phyloP scores from a whole-genome alignment of 345 rosid genomes.

The Salix brachista region DNA sequence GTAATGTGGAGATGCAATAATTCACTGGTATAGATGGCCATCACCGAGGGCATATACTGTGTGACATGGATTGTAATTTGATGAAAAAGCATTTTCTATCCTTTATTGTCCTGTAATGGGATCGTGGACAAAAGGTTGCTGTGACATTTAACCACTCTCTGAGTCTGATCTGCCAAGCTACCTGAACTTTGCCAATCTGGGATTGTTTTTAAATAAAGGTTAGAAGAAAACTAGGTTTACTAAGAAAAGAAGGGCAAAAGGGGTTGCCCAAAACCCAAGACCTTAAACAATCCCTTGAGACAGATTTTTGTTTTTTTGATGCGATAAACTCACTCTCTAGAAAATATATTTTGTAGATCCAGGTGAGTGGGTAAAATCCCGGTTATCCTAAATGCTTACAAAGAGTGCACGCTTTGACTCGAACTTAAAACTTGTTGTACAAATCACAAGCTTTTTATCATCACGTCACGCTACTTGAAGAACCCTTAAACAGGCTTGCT shows the following conservation, averaged over 20 bases:
- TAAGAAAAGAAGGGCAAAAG: neutral
- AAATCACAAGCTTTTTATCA: too few relatives aligned
- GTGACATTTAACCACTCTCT: constrained; percentile 29
- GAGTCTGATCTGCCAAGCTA: constrained; percentile 18
- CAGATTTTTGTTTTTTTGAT: neutral
- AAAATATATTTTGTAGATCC: too few relatives aligned
- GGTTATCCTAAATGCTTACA: too few relatives aligned
- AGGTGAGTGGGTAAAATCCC: too few relatives aligned
- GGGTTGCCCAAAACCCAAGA: constrained; percentile 5
- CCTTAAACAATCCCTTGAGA: constrained; percentile 26
- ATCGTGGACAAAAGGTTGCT: constrained; percentile 21
- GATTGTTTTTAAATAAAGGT: constrained; percentile 9
- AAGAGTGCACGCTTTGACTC: too few relatives aligned
- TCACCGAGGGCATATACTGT: too few relatives aligned
- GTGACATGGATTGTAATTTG: constrained; percentile 12
- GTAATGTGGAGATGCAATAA: neutral
- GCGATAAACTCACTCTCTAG: too few relatives aligned
- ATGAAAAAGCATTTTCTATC: neutral
- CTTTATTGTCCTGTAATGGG: constrained; percentile 2
- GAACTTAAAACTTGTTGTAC: too few relatives aligned
- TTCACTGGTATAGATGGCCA: neutral
- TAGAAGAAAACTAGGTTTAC: constrained; percentile 8
- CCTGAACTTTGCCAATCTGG: constrained; percentile 13
- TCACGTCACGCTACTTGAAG: too few relatives aligned
- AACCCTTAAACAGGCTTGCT: neutral